Conservation (phyloP, 2,329 filamentous ascomycete species). For the Mycogone perniciosa region DNA sequence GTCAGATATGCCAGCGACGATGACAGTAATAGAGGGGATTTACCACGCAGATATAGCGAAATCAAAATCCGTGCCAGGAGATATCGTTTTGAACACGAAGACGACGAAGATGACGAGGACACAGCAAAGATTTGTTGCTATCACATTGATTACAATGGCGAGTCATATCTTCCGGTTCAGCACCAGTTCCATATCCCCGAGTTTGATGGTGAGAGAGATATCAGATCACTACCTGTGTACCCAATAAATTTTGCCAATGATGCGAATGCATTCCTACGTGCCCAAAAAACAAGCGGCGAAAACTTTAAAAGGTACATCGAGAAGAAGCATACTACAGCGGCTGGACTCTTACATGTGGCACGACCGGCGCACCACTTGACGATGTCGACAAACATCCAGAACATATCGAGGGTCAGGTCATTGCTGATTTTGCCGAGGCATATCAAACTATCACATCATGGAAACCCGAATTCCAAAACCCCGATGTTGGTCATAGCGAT, state of each 20-base stretch:
- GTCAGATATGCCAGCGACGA: too few relatives aligned
- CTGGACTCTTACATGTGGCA: neutral
- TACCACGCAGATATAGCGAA: too few relatives aligned
- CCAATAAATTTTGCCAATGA: neutral
- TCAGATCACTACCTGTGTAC: neutral
- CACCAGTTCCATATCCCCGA: neutral
- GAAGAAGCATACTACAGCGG: neutral
- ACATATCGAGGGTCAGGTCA: slow-evolving; percentile 2
- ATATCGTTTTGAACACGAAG: too few relatives aligned
- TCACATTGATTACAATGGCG: slow-evolving; percentile 1
- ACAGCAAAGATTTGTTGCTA: neutral
- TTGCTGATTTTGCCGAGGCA: slow-evolving; percentile 5
- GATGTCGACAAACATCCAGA: neutral
- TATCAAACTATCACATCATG: neutral
- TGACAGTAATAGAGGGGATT: too few relatives aligned
- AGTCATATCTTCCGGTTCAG: neutral
- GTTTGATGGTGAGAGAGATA: slow-evolving; percentile 1
- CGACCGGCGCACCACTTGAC: neutral
- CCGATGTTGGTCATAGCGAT: neutral
- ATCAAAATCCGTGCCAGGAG: too few relatives aligned
- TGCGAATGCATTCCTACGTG: neutral
- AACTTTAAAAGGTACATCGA: neutral
- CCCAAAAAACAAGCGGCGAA: neutral
- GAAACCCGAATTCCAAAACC: neutral
- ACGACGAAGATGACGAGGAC: neutral